Conservation (phyloP, 345 rosid species). For the Eucalyptus lansdowneana region DNA sequence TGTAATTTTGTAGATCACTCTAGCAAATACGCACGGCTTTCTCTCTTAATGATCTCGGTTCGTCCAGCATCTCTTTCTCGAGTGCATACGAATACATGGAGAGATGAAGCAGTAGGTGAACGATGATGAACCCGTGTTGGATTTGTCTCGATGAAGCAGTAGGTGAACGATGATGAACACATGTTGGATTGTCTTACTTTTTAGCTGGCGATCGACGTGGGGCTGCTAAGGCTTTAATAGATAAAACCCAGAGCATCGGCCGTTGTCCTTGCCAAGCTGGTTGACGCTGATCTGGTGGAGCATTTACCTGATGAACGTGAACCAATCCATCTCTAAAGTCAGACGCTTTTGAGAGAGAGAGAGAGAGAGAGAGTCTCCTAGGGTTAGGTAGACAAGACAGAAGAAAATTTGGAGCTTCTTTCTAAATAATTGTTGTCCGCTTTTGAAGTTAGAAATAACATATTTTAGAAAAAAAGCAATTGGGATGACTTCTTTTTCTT, state of each 20-base stretch:
- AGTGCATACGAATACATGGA: neutral
- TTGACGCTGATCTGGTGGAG: neutral
- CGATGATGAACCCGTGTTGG: neutral
- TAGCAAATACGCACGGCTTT: neutral
- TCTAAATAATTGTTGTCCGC: neutral
- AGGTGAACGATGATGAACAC: neutral
- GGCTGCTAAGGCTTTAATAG: neutral
- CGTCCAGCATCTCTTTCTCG: neutral
- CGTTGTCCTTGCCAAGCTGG: neutral
- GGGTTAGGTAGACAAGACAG: neutral
- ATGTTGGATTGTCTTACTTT: neutral
- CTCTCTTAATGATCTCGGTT: neutral
- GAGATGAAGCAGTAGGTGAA: neutral
- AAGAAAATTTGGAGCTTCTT: neutral
- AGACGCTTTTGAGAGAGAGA: neutral
- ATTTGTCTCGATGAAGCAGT: too few relatives aligned
- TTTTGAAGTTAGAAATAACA: neutral
- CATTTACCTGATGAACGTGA: neutral
- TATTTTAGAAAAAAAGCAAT: neutral
- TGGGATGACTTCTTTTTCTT: neutral
- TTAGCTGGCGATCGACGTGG: neutral
- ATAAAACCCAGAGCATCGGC: neutral
- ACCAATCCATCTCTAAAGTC: neutral
- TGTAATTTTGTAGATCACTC: neutral
- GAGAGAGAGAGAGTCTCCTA: neutral